Conservation (phyloP, 441 rosid genomes). For the Biscutella laevigata region DNA sequence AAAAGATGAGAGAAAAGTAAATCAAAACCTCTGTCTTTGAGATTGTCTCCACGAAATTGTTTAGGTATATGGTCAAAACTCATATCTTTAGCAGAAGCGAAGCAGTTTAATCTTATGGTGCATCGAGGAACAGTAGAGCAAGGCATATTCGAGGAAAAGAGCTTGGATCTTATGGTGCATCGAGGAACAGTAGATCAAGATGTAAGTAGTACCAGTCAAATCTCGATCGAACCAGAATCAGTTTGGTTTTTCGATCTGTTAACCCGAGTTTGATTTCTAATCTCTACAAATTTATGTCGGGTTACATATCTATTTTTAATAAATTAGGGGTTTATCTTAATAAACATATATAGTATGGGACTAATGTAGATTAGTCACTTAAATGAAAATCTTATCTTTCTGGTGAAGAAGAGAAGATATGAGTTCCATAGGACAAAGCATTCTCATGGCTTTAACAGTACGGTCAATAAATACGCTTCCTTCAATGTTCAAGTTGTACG, state of each 20-base stretch:
- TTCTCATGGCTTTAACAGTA: conserved; percentile 79
- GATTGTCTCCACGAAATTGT: conserved; percentile 63
- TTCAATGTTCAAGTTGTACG: conserved; percentile 57
- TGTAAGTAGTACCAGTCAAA: conserved; percentile 3
- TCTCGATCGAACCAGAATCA: not conserved
- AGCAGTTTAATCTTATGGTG: conserved; percentile 24
- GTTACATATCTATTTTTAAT: not conserved
- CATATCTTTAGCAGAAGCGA: conserved; percentile 35
- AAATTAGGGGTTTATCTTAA: not conserved
- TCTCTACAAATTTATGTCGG: not conserved
- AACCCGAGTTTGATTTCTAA: not conserved
- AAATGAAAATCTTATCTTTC: conserved; percentile 2
- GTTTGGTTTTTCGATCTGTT: not conserved
- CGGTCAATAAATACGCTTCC: conserved; percentile 70
- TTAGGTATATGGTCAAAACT: conserved; percentile 50
- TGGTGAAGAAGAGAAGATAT: conserved; percentile 19
- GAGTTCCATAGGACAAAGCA: conserved; percentile 58
- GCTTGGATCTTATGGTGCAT: no score
- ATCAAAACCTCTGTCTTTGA: conserved; percentile 64
- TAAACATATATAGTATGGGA: not conserved
- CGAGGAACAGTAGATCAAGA: no score
- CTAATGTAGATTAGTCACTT: conserved; percentile 13
- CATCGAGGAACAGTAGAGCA: conserved; percentile 22
- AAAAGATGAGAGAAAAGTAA: conserved; percentile 11
- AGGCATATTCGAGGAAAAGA: conserved; percentile 20